These are phyloP conservation scores for Aegilops speltoides DNA, from an alignment of 176 grass and related monocot genomes.

Conservation along the genomic window DNA sequence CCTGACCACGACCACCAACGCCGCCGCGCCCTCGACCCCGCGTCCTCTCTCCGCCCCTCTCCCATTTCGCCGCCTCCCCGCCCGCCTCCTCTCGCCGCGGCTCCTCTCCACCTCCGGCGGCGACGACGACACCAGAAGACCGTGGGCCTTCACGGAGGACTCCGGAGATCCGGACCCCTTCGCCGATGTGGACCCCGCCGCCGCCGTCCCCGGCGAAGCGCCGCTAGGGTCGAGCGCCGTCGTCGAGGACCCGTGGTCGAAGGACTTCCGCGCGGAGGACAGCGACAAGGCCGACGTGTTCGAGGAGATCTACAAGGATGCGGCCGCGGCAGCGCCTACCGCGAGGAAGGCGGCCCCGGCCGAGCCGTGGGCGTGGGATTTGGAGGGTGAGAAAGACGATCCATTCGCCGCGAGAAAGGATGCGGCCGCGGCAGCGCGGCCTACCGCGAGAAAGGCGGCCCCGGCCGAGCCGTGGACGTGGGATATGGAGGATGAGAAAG, in stretches of 20 bases:
- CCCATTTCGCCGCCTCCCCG: conserved; percentile 20
- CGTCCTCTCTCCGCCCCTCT: neutral
- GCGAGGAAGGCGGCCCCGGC: neutral
- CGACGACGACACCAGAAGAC: conserved; percentile 43
- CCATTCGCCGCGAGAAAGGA: conserved; percentile 51
- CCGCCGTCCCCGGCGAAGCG: conserved; percentile 1
- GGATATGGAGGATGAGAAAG: conserved; percentile 39
- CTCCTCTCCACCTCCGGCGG: conserved; percentile 54
- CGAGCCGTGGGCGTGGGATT: conserved; percentile 29
- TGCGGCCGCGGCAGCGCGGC: neutral
- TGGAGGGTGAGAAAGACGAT: conserved; percentile 53
- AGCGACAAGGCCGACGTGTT: conserved; percentile 34
- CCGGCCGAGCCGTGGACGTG: conserved; percentile 39
- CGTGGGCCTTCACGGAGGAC: conserved; percentile 44
- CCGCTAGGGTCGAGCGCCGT: conserved; percentile 22
- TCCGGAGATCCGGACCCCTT: conserved; percentile 45
- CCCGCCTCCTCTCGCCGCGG: conserved; percentile 27
- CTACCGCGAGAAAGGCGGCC: neutral
- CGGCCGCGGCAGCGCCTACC: neutral
- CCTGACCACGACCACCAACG: conserved; percentile 12
- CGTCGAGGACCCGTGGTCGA: conserved; percentile 28
- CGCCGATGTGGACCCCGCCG: conserved; percentile 10
- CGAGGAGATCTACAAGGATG: conserved; percentile 51
- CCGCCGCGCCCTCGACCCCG: neutral
- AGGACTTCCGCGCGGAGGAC: conserved; percentile 39